phyloP scores from a whole-genome alignment of 2,329 filamentous ascomycete species.

The Xylaria digitata region DNA sequence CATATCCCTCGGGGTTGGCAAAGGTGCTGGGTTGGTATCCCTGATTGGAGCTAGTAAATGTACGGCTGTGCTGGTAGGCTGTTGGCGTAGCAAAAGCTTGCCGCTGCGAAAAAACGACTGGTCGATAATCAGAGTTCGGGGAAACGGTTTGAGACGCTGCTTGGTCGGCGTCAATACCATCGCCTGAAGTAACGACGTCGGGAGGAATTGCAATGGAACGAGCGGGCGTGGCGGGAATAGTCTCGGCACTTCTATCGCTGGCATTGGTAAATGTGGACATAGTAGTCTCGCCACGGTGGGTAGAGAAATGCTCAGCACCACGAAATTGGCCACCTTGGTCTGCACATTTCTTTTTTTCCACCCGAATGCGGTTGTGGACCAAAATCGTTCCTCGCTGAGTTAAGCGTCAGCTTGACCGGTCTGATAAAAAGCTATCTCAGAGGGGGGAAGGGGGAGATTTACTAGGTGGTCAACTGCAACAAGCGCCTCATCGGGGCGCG shows the following conservation, averaged over 20 bases:
- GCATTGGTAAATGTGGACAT: slow-evolving; percentile 8
- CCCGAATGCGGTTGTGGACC: slow-evolving; percentile 51
- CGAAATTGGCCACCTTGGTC: slow-evolving; percentile 30
- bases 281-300: slow-evolving; percentile 17
- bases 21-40: slow-evolving; percentile 24
- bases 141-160: slow-evolving; percentile 16
- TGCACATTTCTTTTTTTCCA: slow-evolving; percentile 52
- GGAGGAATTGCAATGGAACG: slow-evolving; percentile 12
- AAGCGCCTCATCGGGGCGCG: slow-evolving; percentile 53
- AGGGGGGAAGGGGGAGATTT: slow-evolving; percentile 40
- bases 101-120: slow-evolving; percentile 11
- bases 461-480: slow-evolving; percentile 53
- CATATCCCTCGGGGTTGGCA: slow-evolving; percentile 20
- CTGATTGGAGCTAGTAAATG: slow-evolving; percentile 20
- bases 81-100: slow-evolving; percentile 19
- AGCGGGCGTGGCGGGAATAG: slow-evolving; percentile 30
- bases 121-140: slow-evolving; percentile 23
- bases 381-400: slow-evolving; percentile 51
- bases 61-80: slow-evolving; percentile 20
- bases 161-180: slow-evolving; percentile 12
- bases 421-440: slow-evolving; percentile 3
- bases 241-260: slow-evolving; percentile 2
- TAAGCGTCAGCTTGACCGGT: slow-evolving; percentile 27
- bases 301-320: slow-evolving; percentile 13
- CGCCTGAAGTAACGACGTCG: slow-evolving; percentile 15